Evolutionary conservation across 2,329 filamentous ascomycete genomes (phyloP), one percentile per base, ranked within the genome.

Genomic region (Ophiostoma quercus): DNA sequence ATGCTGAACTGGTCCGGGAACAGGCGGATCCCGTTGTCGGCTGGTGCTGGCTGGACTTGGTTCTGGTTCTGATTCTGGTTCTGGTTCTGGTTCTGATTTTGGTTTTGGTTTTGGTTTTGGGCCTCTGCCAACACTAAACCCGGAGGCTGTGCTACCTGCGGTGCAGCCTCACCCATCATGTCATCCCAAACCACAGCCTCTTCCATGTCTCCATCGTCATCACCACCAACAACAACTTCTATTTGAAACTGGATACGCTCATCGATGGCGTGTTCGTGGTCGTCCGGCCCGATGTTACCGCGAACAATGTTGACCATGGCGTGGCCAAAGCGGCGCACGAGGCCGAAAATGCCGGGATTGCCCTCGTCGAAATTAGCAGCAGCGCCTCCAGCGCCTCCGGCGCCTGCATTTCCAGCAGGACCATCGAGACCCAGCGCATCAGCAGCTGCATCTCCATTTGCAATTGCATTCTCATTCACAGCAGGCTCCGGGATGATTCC

Each of bases 111-210:
- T 7, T 67, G 19, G 37, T 41, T 67, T 29, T 29, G 25, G 25
- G 1, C 25, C 25, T 29, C 25, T 29, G 25, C 25, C 25, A 29
- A 29, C 25, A 29, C 25, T 2, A 29, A 29, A 29, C 25, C 25
- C 25, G 25, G 25, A 29, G 25, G 25, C 25, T 29, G 25, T 29
- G 25, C 25, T 29, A 29, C 2, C 25, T 29, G 25, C 2, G 65
- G 34, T 32, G 74, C 74, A 14, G 65, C 70, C 22, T 73, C 83
- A 0, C 73, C 72, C n/a, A 68, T 72, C 16, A 73, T 71, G 6
- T 72, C 71, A 3, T 73, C 71, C 32, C 62, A 37, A 2, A 65
- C 34, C n/a, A 25, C 37, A 22, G 37, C 34, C 39, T 68, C 34
- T 9, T 66, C 72, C 5, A 80, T 41, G 2, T 1, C 68, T 47